Evolutionary conservation across 2,329 filamentous ascomycete species (phyloP).

Genomic region (Arachnopeziza araneosa): DNA sequence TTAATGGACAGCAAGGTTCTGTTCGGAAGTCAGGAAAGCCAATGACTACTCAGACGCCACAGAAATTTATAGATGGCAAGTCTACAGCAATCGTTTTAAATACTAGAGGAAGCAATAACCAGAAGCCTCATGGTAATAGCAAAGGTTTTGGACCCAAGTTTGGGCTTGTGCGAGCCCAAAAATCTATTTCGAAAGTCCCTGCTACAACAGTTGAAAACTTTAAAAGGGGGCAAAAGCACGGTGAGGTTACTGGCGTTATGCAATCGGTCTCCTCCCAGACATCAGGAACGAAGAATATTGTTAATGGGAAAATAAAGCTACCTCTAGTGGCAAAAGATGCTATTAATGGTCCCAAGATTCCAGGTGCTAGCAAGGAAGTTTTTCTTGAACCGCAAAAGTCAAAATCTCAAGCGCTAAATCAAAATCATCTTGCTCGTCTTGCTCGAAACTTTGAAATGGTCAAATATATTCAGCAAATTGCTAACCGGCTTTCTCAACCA

Average conservation of each 20-base stretch:
- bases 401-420: neutral
- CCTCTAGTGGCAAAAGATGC: neutral
- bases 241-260: neutral
- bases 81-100: neutral
- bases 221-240: neutral
- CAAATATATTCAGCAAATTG: neutral
- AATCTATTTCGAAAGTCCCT: neutral
- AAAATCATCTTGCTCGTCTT: neutral
- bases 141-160: neutral
- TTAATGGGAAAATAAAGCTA: neutral
- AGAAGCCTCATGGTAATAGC: neutral
- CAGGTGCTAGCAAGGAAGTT: neutral
- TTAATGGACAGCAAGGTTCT: neutral
- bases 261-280: neutral
- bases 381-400: neutral
- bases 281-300: neutral
- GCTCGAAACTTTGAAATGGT: neutral
- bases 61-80: neutral
- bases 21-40: neutral
- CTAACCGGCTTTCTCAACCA: neutral
- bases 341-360: neutral
- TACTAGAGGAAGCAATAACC: neutral
- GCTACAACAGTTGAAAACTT: neutral
- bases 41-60: neutral
- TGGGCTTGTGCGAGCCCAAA: neutral